These are phyloP conservation scores for Exophiala alcalophila DNA, from an alignment of 2,329 filamentous ascomycete genomes.

Conservation along the genomic window DNA sequence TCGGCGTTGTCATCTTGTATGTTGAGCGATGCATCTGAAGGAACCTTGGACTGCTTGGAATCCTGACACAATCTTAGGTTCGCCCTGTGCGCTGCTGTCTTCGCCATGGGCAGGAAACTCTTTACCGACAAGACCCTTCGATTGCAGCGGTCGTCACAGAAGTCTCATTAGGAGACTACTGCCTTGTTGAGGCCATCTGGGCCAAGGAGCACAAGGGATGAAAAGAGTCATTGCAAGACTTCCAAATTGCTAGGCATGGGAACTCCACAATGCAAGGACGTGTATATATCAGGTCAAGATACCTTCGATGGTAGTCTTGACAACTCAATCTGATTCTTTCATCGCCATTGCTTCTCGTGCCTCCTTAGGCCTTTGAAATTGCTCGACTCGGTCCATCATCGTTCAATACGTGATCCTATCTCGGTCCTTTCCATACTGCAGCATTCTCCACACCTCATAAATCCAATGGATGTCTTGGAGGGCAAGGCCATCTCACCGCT, in stretches of 20 bases:
- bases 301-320: slow-evolving; percentile 5
- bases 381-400: too few relatives aligned
- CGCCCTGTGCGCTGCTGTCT: slow-evolving; percentile 73
- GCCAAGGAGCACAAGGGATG: not conserved
- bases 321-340: not conserved
- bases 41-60: not conserved
- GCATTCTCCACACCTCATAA: too few relatives aligned
- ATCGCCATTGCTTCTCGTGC: not conserved
- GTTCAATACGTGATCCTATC: too few relatives aligned
- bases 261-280: slow-evolving; percentile 32
- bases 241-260: slow-evolving; percentile 29
- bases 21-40: slow-evolving; percentile 36
- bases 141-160: slow-evolving; percentile 57
- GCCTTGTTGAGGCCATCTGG: not conserved
- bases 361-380: too few relatives aligned
- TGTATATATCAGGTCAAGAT: slow-evolving; percentile 36
- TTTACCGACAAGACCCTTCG: slow-evolving; percentile 88
- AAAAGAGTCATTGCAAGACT: slow-evolving; percentile 1
- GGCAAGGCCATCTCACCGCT: too few relatives aligned
- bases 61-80: slow-evolving; percentile 42
- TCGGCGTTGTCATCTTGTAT: slow-evolving; percentile 85
- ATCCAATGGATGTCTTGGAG: too few relatives aligned
- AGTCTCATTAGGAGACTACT: slow-evolving; percentile 35
- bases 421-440: too few relatives aligned
- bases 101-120: slow-evolving; percentile 81